Evolutionary conservation across 2,329 filamentous ascomycete species (phyloP), one percentile per base, ranked within the genome.

Genomic region (Fusarium napiforme): DNA sequence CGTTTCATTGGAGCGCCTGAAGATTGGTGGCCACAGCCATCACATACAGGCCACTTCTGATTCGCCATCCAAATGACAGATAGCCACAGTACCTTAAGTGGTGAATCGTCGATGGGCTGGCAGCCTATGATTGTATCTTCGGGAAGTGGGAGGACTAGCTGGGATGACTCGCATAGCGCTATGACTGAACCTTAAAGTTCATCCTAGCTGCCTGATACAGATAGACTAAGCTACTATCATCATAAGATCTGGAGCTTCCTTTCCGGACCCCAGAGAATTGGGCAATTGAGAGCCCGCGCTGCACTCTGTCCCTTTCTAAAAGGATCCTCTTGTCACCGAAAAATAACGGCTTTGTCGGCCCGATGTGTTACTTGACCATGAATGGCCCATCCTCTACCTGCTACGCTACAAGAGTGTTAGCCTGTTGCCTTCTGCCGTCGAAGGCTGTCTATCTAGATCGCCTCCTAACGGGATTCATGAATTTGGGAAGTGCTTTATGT

Each of bases 1-100:
- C 21, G 45, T 42, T 52, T 52, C n/a, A 60, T 52, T 60, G 45
- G 36, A 10, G 21, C 36, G 45, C 28, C 28, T 52, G 37, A 23
- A 5, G 16, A 16, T 8, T 60, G 21, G 21, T 18, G 18, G 18
- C 18, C 23, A 39, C 11, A n/a, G 56, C 39, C 37, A 60, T 36
- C 26, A 9, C 28, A 60, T 18, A 47, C 21, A 34, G 21, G 21
- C 14, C 8, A 1, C 34, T 12, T 34, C 4, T 34, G 7, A 60
- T 60, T 52, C 36, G 45, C n/a, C 28, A 3, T 28, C 14, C 11
- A 10, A 28, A 5, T n/a, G 2, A 14, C 7, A 32, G 28, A 50
- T 9, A 32, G 9, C 9, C 14, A 30, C 19, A 14, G 28, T 8
- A 14, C 10, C 36, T 37, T 18, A 9, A 18, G 8, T 37, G 16